Evolutionary conservation across 805 yeast species (phyloP).

Genomic region (Candida golubevii): DNA sequence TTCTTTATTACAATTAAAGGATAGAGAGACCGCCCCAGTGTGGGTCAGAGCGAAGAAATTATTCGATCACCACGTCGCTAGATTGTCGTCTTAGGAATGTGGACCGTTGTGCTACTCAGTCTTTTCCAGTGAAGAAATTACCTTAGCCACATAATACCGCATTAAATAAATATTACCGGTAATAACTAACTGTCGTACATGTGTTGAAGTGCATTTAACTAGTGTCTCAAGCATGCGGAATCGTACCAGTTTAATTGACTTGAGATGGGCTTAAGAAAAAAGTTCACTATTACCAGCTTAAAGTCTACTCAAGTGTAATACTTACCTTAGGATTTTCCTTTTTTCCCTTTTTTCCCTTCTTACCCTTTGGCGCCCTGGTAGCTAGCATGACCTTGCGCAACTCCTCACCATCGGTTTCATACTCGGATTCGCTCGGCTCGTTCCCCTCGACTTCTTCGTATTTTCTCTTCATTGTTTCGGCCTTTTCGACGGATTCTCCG

Average conservation of each 20-base stretch:
- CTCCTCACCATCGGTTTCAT: constrained; percentile 72
- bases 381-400: constrained; percentile 54
- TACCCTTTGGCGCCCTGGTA: constrained; percentile 37
- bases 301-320: constrained; percentile 55
- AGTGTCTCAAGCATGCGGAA: no score
- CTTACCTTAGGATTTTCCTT: constrained; percentile 28
- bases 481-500: constrained; percentile 73
- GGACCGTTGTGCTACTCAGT: no score
- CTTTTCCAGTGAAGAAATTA: no score
- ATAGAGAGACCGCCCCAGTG: constrained; percentile 78
- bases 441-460: constrained; percentile 28
- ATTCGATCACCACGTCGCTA: constrained; percentile 79
- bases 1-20: constrained; percentile 76
- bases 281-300: no score
- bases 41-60: constrained; percentile 87
- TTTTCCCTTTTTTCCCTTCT: constrained; percentile 16
- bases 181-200: no score
- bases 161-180: no score
- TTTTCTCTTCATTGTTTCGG: constrained; percentile 63
- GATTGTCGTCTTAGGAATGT: constrained; percentile 35
- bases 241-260: no score
- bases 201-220: no score
- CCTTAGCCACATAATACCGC: no score
- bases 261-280: no score
- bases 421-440: constrained; percentile 59